These are phyloP conservation scores for Spinellus fusiger DNA, from an alignment of 192 early-diverging fungal species.

Conservation along the genomic window DNA sequence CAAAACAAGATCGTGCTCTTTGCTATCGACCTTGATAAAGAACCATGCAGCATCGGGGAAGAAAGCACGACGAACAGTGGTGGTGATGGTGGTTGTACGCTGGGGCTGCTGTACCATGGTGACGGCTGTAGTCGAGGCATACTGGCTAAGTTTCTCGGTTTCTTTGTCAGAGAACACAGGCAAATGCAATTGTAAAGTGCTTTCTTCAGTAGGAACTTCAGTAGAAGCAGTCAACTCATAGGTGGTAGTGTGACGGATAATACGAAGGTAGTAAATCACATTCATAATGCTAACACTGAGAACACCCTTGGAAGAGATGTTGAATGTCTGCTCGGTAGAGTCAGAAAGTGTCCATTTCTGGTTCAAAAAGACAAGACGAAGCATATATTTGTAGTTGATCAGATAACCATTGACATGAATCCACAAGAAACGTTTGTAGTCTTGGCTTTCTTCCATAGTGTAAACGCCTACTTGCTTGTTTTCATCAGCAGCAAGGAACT, in stretches of 20 bases:
- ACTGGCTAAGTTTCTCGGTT: neutral
- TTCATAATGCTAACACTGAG: constrained; percentile 10
- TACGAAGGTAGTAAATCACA: constrained; percentile 15
- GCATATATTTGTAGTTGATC: constrained; percentile 26
- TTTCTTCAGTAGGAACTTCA: neutral
- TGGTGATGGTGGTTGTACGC: constrained; percentile 6
- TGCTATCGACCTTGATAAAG: constrained; percentile 20
- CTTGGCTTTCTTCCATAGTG: neutral
- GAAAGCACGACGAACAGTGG: constrained; percentile 8
- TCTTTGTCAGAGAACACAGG: constrained; percentile 11
- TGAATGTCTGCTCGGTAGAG: constrained; percentile 11
- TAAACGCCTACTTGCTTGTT: constrained; percentile 13
- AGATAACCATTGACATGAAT: constrained; percentile 23
- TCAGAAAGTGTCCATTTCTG: constrained; percentile 9
- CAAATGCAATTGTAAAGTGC: constrained; percentile 5
- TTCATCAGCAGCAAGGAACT: constrained; percentile 24
- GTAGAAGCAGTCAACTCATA: constrained; percentile 3
- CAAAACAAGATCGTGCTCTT: constrained; percentile 12
- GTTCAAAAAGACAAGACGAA: constrained; percentile 5
- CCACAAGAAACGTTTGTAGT: constrained; percentile 26
- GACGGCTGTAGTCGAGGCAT: constrained; percentile 1
- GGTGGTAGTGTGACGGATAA: neutral
- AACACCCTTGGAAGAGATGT: constrained; percentile 9
- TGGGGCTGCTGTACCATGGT: neutral
- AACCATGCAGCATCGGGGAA: constrained; percentile 20